Percentiles rank a stretch among this genome's conserved stretches.
phyloP scores from a whole-genome alignment of 1,284 basidiomycete genomes.

The Cutaneotrichosporon sp. region DNA sequence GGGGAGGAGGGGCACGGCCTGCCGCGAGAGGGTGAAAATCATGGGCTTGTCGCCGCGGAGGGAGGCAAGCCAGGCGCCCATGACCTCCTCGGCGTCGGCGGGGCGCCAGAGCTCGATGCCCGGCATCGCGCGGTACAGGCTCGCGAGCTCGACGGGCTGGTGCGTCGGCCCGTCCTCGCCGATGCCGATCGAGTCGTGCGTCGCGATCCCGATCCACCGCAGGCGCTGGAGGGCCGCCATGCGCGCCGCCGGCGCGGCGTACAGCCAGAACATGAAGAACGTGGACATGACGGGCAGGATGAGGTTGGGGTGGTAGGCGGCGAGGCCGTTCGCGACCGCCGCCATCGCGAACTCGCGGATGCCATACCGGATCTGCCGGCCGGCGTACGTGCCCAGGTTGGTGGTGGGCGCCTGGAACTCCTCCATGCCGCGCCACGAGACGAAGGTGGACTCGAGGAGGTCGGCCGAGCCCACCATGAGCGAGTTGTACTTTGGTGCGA shows the following conservation, averaged over 20 bases:
- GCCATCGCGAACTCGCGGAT: slow-evolving; percentile 35
- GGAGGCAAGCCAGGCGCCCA: slow-evolving; percentile 29
- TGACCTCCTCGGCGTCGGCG: slow-evolving; percentile 35
- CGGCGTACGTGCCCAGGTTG: slow-evolving; percentile 31
- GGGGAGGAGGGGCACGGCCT: slow-evolving; percentile 28
- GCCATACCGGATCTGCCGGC: slow-evolving; percentile 34
- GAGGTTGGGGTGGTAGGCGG: slow-evolving; percentile 30
- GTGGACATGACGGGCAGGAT: slow-evolving; percentile 63
- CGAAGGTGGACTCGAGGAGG: slow-evolving; percentile 31
- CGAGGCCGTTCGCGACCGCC: slow-evolving; percentile 27
- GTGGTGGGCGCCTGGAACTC: slow-evolving; percentile 33
- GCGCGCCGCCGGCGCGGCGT: slow-evolving; percentile 34
- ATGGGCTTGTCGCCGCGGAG: slow-evolving; percentile 21
- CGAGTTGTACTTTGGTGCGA: slow-evolving; percentile 25
- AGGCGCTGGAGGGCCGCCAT: slow-evolving; percentile 34
- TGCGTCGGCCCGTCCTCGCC: slow-evolving; percentile 38
- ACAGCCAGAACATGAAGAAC: slow-evolving; percentile 41
- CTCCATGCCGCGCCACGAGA: slow-evolving; percentile 26
- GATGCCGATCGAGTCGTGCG: slow-evolving; percentile 35
- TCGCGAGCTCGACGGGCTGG: slow-evolving; percentile 31
- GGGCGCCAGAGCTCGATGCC: slow-evolving; percentile 31
- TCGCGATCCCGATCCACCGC: slow-evolving; percentile 31
- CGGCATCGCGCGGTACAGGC: slow-evolving; percentile 32
- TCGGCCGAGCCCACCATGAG: slow-evolving; percentile 34
- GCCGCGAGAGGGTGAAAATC: slow-evolving; percentile 25